Percentiles rank a stretch among this genome's conserved stretches.
phyloP scores from a whole-genome alignment of 495 filamentous ascomycete genomes.

The Lasiosphaeria ovina region DNA sequence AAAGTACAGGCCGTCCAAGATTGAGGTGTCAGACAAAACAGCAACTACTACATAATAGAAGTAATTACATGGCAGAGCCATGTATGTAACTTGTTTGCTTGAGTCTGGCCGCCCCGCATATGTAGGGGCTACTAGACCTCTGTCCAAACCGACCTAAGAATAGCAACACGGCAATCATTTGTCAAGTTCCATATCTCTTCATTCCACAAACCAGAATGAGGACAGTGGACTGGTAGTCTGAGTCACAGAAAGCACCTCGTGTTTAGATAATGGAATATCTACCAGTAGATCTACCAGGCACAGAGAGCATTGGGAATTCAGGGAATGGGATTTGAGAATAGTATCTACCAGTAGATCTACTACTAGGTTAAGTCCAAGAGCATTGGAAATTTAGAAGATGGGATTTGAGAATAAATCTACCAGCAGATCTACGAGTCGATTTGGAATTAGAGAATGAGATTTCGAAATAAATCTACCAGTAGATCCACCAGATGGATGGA shows the following conservation, averaged over 20 bases:
- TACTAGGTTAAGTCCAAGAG: neutral
- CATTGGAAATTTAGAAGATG: neutral
- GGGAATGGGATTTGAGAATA: conserved; percentile 5
- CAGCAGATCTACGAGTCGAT: no score
- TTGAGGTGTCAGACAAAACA: no score
- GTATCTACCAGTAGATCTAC: neutral
- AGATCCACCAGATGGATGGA: no score
- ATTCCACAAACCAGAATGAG: conserved; percentile 4
- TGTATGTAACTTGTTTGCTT: conserved; percentile 11
- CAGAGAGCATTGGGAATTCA: neutral
- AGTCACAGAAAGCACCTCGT: conserved; percentile 10
- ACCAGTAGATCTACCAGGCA: conserved; percentile 6
- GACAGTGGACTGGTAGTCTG: conserved; percentile 10
- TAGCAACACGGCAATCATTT: conserved; percentile 11
- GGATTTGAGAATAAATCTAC: no score
- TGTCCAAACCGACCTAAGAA: conserved; percentile 11
- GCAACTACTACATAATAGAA: no score
- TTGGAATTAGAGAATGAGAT: no score
- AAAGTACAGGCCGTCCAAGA: neutral
- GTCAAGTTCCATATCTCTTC: conserved; percentile 9
- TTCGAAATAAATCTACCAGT: no score
- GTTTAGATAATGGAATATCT: conserved; percentile 9
- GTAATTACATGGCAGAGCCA: conserved; percentile 3
- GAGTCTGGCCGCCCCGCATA: conserved; percentile 10
- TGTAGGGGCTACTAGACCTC: conserved; percentile 13